Base-by-base conservation (phyloP, 1,284 basidiomycete genomes). In the Dichomitus squalens region DNA sequence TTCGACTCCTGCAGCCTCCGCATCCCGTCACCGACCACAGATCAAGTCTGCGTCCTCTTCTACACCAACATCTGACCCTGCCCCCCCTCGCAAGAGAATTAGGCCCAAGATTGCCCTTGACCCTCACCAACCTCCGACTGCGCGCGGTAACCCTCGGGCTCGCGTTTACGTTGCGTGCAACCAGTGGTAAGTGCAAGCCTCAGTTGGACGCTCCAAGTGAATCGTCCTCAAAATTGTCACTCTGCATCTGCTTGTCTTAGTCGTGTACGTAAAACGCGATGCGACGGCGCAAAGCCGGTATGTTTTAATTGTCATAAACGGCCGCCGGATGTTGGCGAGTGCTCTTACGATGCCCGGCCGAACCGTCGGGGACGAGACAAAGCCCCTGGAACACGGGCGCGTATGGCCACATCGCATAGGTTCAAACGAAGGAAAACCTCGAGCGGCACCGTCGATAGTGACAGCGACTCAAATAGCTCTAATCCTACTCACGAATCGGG, bases 281-380 rank as follows among this genome's bases (percentile, higher is more conserved):
- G 89, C 67, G 89, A 92, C 68, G 90, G 90, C 39, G 84, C 84
- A 5, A 88, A 86, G 63, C 90, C 89, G 8, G 68, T 77, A 12
- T 92, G 89, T 64, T 79, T 85, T 65, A 89, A 89, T 64, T 92
- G 89, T 65, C 70, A 73, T 43, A 82, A 80, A 53, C 78, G 84
- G 8, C 61, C 84, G 20, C 55, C 61, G 4, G 52, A 63, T 23
- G 59, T 52, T 46, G 57, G 63, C 23, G 59, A 57, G 39, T 74
- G 58, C 73, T 46, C 48, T 43, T 92, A 90, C 63, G 90, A 92
- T 61, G 52, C 80, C 12, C 70, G 81, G 11, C 90, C 90, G 9
- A 89, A 86, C 63, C 84, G 90, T 41, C 80, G 89, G 41, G 89
- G 89, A 2, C 88, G 88, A 7, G 88, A 91, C 70, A 87, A 82